These are phyloP conservation scores for Crithidia expoeki DNA, from an alignment of 208 protist genomes.

Conservation along the genomic window DNA sequence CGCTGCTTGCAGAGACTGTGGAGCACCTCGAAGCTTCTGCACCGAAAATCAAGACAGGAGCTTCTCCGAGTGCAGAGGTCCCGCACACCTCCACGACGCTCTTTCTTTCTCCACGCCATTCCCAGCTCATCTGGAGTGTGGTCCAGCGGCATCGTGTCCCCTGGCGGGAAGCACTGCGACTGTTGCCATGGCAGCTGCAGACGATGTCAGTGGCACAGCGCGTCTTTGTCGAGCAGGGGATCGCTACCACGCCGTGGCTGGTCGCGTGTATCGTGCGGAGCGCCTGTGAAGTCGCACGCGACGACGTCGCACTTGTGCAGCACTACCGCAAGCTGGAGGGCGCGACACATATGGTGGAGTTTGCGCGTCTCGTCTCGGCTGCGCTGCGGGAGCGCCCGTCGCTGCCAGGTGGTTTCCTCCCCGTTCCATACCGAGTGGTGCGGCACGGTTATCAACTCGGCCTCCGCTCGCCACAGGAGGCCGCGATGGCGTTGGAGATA, in stretches of 20 bases:
- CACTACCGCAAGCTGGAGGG: constrained; percentile 39
- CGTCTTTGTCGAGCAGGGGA: constrained; percentile 22
- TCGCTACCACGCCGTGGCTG: constrained; percentile 15
- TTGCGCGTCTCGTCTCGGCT: constrained; percentile 44
- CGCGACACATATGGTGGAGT: constrained; percentile 48
- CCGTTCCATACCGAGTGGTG: constrained; percentile 51
- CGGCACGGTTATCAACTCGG: constrained; percentile 55
- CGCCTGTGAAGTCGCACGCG: constrained; percentile 28
- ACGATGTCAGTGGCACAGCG: constrained; percentile 40
- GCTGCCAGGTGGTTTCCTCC: constrained; percentile 58
- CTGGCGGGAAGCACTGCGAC: constrained; percentile 46
- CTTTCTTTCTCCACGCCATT: constrained; percentile 11
- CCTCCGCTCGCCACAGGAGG: constrained; percentile 15
- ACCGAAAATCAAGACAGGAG: not conserved
- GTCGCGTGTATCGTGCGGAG: constrained; percentile 35
- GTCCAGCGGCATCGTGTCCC: constrained; percentile 53
- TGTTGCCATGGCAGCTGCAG: constrained; percentile 52
- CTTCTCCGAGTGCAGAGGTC: not conserved
- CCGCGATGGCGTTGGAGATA: constrained; percentile 54
- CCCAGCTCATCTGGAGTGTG: constrained; percentile 56
- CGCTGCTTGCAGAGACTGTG: constrained; percentile 44
- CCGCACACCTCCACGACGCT: not conserved
- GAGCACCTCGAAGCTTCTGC: not conserved
- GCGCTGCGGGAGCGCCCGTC: constrained; percentile 58
- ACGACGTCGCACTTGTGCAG: constrained; percentile 28